Evolutionary conservation across 768 basidiomycete species (phyloP), one percentile per base, ranked within the genome.

Genomic region (Termitomyces bulborhizus): DNA sequence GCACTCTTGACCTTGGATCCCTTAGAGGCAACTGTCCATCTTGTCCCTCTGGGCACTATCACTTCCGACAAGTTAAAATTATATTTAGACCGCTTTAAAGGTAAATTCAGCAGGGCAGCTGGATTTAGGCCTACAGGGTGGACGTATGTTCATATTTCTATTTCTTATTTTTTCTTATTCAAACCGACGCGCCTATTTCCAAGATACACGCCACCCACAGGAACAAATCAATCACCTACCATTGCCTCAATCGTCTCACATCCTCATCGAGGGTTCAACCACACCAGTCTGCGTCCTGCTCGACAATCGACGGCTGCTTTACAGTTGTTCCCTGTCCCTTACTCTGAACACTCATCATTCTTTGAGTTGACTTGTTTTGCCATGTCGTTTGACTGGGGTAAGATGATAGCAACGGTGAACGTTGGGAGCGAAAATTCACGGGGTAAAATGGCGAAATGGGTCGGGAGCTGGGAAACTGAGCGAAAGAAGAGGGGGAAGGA

Each of bases 341-440:
- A 98, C 66, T 98, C 94, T 5, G 97, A 98, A 66, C 96, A 98
- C 68, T 93, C 90, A 32, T 93, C 90, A 34, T 98, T 98, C 70
- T 91, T 90, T 63, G 96, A 98, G 70, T 76, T 96, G 59, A 96
- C 93, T 11, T 95, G 93, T 67, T 98, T 98, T 67, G 93, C 93
- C 4, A 80, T 98, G 71, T 93, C 90, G 18, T 76, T 93, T 42
- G 81, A 83, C 59, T 96, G 85, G 88, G 77, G 72, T 0, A 86
- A 83, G 66, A 96, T 98, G 80, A 95, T 98, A 63, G 90, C 97
- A 9, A 98, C 97, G 0, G 97, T 95, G 39, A 96, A 94, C 60
- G 85, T 95, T 1, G 88, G 85, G 18, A 90, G 76, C 56, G 82
- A 85, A 62, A 68, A 60, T 6, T 85, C 89, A 32, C 74, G 95